Base-by-base conservation (phyloP, 371 early-diverging fungal species). In the Mucor velutinosus region DNA sequence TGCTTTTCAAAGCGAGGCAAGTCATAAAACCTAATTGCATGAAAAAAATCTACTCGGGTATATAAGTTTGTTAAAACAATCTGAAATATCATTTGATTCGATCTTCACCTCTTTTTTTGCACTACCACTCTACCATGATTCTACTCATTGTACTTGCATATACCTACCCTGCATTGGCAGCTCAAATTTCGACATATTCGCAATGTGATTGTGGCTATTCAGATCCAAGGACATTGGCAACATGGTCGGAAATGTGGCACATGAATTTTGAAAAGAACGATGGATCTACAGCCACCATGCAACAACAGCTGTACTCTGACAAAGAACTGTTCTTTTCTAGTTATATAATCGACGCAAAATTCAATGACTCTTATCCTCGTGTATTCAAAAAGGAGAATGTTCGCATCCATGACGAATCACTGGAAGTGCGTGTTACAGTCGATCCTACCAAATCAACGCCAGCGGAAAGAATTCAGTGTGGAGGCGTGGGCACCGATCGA, bases 181-280 rank as follows among this genome's bases (percentile, higher is more conserved):
- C 51, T 4, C 51, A 51, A 14, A 25, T 51, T 7, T 51, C 56
- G 6, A 56, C 56, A 56, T 32, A n/a, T n/a, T 49, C 62, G 29
- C 33, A 62, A 1, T 75, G 75, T 35, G 75, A 75, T 57, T 75
- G 75, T 60, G 82, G 82, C 11, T 82, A 76, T 37, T 37, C 55
- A 15, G 82, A 82, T 59, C 23, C 49, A 21, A 65, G 68, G 41
- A 61, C 58, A n/a, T 53, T 55, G 10, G 30, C 60, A 8, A 55
- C 61, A 12, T 82, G 82, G 80, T 53, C 67, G 14, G 65, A 76
- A 41, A 64, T 82, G 47, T 82, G 82, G 82, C 63, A 82, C 35
- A 71, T 77, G 19, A 64, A 76, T 51, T 47, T 58, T 29, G 33
- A 75, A n/a, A 67, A 69, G 17, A 72, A 70, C 69, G 33, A 75